phyloP scores from a whole-genome alignment of 306 rosid genomes.

The Inga oerstediana region DNA sequence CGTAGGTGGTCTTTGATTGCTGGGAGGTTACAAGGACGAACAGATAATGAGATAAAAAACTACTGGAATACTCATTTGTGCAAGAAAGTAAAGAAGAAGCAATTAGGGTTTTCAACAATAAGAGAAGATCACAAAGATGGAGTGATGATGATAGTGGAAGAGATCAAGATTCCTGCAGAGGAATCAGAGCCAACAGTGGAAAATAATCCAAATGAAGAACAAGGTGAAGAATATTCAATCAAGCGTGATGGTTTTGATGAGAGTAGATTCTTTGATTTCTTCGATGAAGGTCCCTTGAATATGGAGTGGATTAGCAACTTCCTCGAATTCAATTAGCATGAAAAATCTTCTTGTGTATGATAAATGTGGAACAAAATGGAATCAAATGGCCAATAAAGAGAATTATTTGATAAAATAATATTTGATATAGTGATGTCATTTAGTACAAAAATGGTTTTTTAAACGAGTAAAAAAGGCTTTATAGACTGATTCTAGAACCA shows the following conservation, averaged over 20 bases:
- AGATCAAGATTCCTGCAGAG: not conserved
- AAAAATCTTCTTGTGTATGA: too few species aligned
- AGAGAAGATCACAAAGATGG: not conserved
- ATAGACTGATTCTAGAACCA: too few species aligned
- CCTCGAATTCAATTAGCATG: constrained; percentile 30
- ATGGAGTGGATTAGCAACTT: constrained; percentile 61
- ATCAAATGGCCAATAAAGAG: too few species aligned
- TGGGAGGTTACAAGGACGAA: not conserved
- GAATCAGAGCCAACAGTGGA: not conserved
- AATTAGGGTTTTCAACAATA: constrained; percentile 10
- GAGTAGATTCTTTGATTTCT: constrained; percentile 58
- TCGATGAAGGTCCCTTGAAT: constrained; percentile 22
- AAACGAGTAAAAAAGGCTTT: too few species aligned
- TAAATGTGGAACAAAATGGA: too few species aligned
- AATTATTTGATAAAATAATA: too few species aligned
- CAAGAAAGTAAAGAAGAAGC: constrained; percentile 50
- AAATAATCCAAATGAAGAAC: constrained; percentile 30
- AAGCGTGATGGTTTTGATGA: constrained; percentile 32
- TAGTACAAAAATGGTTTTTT: too few species aligned
- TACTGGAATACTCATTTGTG: constrained; percentile 53
- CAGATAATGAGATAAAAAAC: constrained; percentile 6
- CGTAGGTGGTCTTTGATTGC: constrained; percentile 4
- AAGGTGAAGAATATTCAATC: constrained; percentile 16
- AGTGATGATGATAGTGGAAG: not conserved
- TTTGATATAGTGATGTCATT: too few species aligned